Percentiles rank a stretch among this genome's conserved stretches.
Conservation (phyloP, 495 filamentous ascomycete species). For the Penicillium paxilli region DNA sequence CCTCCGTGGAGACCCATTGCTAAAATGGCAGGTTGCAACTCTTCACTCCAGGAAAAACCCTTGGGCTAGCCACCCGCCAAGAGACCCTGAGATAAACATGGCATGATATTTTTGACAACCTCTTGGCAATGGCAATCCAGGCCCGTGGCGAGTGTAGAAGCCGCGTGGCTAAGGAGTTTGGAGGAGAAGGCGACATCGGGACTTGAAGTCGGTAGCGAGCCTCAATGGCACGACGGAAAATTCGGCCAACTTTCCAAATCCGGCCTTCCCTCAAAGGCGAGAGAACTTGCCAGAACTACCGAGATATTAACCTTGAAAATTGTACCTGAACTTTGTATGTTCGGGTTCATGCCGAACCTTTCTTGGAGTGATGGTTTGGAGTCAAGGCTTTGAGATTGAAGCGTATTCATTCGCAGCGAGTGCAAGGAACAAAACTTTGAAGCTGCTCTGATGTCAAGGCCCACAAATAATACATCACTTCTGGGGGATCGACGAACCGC, state of each 20-base stretch:
- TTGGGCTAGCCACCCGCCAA: not conserved
- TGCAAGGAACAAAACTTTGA: constrained; percentile 1
- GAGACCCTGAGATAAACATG: not conserved
- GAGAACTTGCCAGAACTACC: not conserved
- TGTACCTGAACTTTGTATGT: not conserved
- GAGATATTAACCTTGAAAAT: not conserved
- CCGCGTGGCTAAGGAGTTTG: not conserved
- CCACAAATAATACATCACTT: not conserved
- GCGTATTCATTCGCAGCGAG: not conserved
- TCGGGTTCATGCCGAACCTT: not conserved
- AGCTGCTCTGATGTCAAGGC: not conserved
- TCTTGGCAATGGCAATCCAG: not conserved
- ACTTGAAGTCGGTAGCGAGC: not conserved
- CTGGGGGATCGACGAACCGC: not conserved
- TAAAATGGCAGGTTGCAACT: not conserved
- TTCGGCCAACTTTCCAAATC: not conserved
- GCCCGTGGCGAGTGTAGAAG: not conserved
- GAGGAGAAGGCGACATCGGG: not conserved
- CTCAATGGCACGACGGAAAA: not conserved
- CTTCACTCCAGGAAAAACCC: not conserved
- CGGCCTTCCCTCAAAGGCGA: not conserved
- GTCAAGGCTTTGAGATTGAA: not conserved
- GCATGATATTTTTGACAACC: not conserved
- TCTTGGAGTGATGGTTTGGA: not conserved
- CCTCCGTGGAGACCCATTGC: not conserved